Conservation (phyloP, 148 eudicot species). For the Rhododendron simsii region DNA sequence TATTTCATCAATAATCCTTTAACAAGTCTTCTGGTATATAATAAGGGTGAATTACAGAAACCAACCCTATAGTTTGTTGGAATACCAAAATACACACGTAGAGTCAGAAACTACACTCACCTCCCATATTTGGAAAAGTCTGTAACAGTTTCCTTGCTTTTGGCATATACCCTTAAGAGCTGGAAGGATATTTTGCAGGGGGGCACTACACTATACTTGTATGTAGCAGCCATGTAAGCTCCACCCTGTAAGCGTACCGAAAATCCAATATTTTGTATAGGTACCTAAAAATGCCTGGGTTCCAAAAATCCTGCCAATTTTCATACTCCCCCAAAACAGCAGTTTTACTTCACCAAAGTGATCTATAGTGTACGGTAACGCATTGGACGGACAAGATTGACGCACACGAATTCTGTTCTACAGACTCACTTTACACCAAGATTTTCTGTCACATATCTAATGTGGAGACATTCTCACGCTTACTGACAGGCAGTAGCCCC, state of each 20-base stretch:
- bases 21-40: not conserved
- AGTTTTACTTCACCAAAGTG: not conserved
- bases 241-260: not conserved
- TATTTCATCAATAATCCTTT: not conserved
- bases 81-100: not conserved
- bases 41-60: not conserved
- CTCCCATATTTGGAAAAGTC: not conserved
- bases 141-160: not conserved
- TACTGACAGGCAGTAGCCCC: slow-evolving; percentile 12
- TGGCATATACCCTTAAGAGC: not conserved
- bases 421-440: not conserved
- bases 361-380: not conserved
- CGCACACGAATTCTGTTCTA: not conserved
- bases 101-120: not conserved
- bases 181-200: not conserved
- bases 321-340: not conserved
- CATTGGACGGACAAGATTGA: not conserved
- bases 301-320: not conserved
- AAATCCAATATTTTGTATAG: not conserved
- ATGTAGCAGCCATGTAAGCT: not conserved
- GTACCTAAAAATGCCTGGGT: not conserved
- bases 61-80: not conserved
- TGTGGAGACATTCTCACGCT: slow-evolving; percentile 8
- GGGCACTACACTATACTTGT: not conserved
- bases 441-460: not conserved